Evolutionary conservation across 345 rosid species (phyloP).

Genomic region (Populus alba): DNA sequence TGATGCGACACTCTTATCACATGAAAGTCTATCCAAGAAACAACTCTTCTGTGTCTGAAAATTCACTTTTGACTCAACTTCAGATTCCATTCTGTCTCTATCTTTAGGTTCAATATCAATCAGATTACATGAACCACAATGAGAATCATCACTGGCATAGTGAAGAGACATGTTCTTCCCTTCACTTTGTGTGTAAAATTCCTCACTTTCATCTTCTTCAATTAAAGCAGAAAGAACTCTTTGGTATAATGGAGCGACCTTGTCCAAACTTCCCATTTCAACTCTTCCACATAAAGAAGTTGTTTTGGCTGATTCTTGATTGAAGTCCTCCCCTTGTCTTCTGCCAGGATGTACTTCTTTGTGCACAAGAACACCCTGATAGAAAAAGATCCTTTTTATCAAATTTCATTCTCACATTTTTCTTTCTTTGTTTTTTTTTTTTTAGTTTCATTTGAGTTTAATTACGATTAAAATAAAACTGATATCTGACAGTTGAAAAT

Average conservation of each 20-base stretch:
- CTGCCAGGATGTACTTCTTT: conserved; percentile 42
- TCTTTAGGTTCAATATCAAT: conserved; percentile 78
- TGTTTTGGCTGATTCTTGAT: conserved; percentile 38
- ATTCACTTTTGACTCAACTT: conserved; percentile 76
- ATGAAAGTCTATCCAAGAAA: conserved; percentile 62
- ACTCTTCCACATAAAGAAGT: conserved; percentile 45
- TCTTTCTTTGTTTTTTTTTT: neutral
- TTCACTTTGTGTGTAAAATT: conserved; percentile 52
- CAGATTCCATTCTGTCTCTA: conserved; percentile 89
- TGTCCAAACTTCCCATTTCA: conserved; percentile 55
- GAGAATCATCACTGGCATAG: conserved; percentile 92
- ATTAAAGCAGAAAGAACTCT: conserved; percentile 90
- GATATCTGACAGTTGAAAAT: conserved; percentile 1
- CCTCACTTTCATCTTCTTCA: conserved; percentile 90
- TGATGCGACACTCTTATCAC: conserved; percentile 64
- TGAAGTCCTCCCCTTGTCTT: conserved; percentile 36
- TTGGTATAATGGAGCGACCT: conserved; percentile 70
- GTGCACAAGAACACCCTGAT: conserved; percentile 47
- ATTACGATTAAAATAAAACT: neutral
- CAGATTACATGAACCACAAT: conserved; percentile 88
- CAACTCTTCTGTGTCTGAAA: conserved; percentile 61
- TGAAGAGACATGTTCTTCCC: conserved; percentile 75
- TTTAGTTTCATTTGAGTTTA: neutral
- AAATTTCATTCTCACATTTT: neutral
- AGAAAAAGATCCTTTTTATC: conserved; percentile 21